Evolutionary conservation across 768 basidiomycete species (phyloP), one percentile per base, ranked within the genome.

Genomic region (Tylopilus felleus): DNA sequence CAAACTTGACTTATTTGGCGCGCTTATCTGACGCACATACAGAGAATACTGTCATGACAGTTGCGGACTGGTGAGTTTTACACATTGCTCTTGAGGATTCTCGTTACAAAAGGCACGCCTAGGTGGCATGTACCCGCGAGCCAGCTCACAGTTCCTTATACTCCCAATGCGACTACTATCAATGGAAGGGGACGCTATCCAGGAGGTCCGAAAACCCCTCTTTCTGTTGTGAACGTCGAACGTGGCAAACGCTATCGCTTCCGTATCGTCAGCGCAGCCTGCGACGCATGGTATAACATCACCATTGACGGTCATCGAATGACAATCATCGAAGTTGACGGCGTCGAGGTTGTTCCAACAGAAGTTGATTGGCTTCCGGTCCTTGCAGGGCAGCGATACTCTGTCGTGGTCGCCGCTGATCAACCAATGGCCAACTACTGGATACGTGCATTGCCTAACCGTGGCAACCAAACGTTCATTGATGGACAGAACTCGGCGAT

Each of bases 261-360:
- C 62, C 74, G 74, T 23, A 42, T 75, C 29, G 58, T 73, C 49
- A 75, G 75, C 48, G 60, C 61, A 39, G 56, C 68, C 28, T 73
- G 72, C 31, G 72, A 67, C 41, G 61, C 63, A 12, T 64, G 57
- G 52, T 69, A 65, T 49, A 70, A 64, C 43, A 68, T 72, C 59
- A 65, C 63, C 8, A 69, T 75, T n/a, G 67, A 71, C 31, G 64
- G 63, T 7, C 74, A 74, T 53, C 57, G 39, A 19, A 65, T 77
- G 61, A 72, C 67, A 4, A 67, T 82, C 48, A 80, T 79, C 47
- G 77, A 80, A 55, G 70, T 63, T 6, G 77, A 79, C 43, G 77
- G 75, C 9, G 63, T 73, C 14, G 70, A 68, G 31, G 63, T 62
- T 5, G 44, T 59, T 10, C 77, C 72, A 3, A 47, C 65, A 3